Evolutionary conservation across 805 yeast genomes (phyloP).

Genomic region (Cyberlindnera japonica): DNA sequence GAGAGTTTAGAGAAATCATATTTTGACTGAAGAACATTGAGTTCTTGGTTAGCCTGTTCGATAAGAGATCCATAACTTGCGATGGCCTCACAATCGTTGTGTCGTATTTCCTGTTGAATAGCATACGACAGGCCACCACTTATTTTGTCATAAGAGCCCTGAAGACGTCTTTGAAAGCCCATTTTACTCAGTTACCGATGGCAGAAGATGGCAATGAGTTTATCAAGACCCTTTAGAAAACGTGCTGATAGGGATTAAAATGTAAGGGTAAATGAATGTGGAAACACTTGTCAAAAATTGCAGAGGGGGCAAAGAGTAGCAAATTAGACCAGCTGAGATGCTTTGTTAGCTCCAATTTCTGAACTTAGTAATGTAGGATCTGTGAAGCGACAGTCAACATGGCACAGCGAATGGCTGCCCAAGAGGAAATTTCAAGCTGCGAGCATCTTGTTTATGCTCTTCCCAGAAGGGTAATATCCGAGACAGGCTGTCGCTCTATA

Average conservation of each 20-base stretch:
- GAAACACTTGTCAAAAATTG: no score
- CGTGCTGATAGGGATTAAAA: no score
- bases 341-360: no score
- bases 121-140: constrained; percentile 8
- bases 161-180: constrained; percentile 6
- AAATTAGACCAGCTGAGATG: no score
- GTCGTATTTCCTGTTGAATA: constrained; percentile 23
- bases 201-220: background rate
- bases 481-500: background rate
- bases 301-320: no score
- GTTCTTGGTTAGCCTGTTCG: constrained; percentile 7
- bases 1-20: constrained; percentile 7
- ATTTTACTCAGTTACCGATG: background rate
- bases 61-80: constrained; percentile 16
- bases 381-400: no score
- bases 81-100: constrained; percentile 19
- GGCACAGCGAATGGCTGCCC: background rate
- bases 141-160: constrained; percentile 5
- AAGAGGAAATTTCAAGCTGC: background rate
- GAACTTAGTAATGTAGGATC: no score
- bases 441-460: constrained; percentile 5
- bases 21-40: constrained; percentile 3
- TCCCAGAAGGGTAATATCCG: constrained; percentile 15
- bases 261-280: no score
- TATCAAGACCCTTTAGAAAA: no score